Percentiles rank a stretch among this genome's conserved stretches.
phyloP scores from a whole-genome alignment of 2,329 filamentous ascomycete species.

The Venturia effusa region DNA sequence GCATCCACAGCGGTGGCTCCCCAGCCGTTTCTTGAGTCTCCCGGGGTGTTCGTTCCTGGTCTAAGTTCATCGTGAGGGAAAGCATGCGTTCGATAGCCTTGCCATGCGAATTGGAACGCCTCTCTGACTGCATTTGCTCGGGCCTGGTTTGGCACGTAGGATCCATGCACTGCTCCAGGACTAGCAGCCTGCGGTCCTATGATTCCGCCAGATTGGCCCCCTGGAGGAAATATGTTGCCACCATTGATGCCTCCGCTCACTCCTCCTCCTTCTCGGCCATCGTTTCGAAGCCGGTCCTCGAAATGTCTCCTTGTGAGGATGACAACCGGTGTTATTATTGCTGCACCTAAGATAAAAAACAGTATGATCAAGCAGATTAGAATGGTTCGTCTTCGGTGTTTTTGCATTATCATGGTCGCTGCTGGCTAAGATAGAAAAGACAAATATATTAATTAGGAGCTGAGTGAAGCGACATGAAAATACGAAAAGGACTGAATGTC shows the following conservation, averaged over 20 bases:
- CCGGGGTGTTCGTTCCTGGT: conserved; percentile 53
- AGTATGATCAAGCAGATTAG: not conserved
- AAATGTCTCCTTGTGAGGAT: not conserved
- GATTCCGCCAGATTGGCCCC: not conserved
- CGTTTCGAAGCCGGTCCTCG: not conserved
- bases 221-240: not conserved
- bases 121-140: conserved; percentile 17
- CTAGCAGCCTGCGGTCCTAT: not conserved
- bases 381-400: not conserved
- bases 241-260: not conserved
- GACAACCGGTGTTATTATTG: not conserved
- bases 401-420: not conserved
- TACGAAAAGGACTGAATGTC: not conserved
- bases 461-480: not conserved
- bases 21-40: conserved; percentile 71
- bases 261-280: not conserved
- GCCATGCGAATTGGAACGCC: conserved; percentile 24
- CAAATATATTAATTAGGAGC: not conserved
- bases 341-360: not conserved
- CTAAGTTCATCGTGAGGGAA: conserved; percentile 44
- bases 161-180: not conserved
- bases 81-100: conserved; percentile 23
- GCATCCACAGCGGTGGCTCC: conserved; percentile 75
- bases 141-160: not conserved
- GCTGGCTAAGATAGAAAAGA: not conserved